A percentile compares a stretch with the other conserved stretches of the same genome.
phyloP scores from a whole-genome alignment of 108 stramenopile genomes.

The Aureococcus anophagefferens region DNA sequence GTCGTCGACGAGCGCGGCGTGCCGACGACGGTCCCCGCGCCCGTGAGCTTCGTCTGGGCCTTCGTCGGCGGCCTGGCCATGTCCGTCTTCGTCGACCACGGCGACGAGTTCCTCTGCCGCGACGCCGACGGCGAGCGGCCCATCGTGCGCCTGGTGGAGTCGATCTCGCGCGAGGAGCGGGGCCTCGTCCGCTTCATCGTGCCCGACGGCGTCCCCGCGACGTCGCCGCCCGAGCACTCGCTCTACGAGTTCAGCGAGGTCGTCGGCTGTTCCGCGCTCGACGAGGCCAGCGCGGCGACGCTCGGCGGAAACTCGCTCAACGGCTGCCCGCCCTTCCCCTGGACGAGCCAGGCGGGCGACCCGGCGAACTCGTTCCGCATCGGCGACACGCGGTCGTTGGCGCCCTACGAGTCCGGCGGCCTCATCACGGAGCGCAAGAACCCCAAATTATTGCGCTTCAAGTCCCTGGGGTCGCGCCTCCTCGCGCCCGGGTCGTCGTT shows the following conservation, averaged over 20 bases:
- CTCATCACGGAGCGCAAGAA: conserved; percentile 37
- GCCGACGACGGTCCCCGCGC: conserved; percentile 23
- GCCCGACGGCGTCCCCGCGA: conserved; percentile 11
- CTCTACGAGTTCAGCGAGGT: neutral
- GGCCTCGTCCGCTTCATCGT: conserved; percentile 29
- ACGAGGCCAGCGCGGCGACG: too few relatives aligned
- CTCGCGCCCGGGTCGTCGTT: conserved; percentile 32
- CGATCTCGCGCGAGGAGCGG: conserved; percentile 28
- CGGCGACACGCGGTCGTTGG: conserved; percentile 21
- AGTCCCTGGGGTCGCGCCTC: conserved; percentile 28
- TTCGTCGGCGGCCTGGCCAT: conserved; percentile 33
- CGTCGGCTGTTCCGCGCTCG: conserved; percentile 11
- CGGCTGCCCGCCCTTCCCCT: conserved; percentile 4
- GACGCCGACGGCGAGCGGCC: conserved; percentile 42
- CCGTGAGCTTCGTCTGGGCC: conserved; percentile 13
- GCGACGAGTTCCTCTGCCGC: conserved; percentile 25
- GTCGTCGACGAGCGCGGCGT: conserved; percentile 26
- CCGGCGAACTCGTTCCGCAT: conserved; percentile 2
- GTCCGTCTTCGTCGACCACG: conserved; percentile 36
- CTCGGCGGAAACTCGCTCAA: neutral
- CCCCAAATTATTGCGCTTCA: conserved; percentile 24
- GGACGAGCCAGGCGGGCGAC: neutral
- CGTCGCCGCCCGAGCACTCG: neutral
- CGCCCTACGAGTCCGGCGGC: conserved; percentile 38
- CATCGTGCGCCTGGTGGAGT: conserved; percentile 33